Evolutionary conservation across 2,329 filamentous ascomycete genomes (phyloP).

Genomic region (Lachnellula arida): DNA sequence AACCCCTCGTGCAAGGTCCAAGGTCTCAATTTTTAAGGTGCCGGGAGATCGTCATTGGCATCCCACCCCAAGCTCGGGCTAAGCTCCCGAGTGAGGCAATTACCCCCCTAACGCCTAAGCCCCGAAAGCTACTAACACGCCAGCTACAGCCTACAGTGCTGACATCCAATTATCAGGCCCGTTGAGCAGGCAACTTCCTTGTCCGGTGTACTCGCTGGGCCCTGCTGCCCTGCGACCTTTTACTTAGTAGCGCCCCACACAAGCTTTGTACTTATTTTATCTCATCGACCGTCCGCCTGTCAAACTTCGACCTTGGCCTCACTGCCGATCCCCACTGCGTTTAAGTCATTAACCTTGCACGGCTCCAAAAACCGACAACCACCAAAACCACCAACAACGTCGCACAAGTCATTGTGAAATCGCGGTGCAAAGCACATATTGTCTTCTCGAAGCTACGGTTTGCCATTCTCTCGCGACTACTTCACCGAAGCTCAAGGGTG

Average conservation of each 20-base stretch:
- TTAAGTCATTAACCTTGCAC: background rate
- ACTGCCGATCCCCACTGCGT: background rate
- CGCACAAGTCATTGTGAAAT: background rate
- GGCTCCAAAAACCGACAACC: background rate
- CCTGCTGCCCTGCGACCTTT: no score
- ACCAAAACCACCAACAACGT: background rate
- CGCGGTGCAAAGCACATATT: background rate
- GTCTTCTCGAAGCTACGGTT: background rate
- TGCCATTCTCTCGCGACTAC: background rate
- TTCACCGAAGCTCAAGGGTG: background rate
- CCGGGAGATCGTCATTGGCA: conserved; percentile 6
- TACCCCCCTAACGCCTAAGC: background rate
- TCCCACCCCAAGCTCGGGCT: background rate
- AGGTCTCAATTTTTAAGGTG: background rate
- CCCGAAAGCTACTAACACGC: background rate
- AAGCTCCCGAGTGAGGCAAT: background rate
- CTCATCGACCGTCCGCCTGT: background rate
- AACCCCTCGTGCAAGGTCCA: background rate
- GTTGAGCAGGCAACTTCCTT: background rate
- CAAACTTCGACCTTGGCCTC: background rate
- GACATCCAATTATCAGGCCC: background rate
- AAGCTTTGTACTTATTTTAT: background rate
- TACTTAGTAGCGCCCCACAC: background rate
- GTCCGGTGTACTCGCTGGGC: background rate
- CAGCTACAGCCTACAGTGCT: background rate